These are phyloP conservation scores for Quercus cerris DNA, from an alignment of 306 rosid species.

Conservation along the genomic window DNA sequence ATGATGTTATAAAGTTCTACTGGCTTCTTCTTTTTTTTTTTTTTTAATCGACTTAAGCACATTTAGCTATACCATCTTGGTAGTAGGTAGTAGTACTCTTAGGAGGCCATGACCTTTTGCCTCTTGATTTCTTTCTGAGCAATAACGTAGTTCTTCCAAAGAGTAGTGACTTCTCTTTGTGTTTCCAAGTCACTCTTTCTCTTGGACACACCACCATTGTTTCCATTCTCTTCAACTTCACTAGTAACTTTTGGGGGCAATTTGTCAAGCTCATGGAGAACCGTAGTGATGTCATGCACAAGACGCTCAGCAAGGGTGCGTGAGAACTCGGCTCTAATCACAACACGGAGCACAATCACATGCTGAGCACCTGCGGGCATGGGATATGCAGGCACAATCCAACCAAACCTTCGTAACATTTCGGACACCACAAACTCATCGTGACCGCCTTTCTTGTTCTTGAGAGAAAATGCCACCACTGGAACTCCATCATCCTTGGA, in stretches of 20 bases:
- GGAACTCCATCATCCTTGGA: conserved; percentile 37
- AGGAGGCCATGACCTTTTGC: neutral
- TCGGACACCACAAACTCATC: conserved; percentile 30
- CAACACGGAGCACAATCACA: conserved; percentile 24
- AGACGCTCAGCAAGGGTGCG: conserved; percentile 27
- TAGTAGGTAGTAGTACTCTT: neutral
- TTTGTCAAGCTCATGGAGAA: conserved; percentile 29
- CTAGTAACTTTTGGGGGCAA: neutral
- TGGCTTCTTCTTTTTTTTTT: too few relatives aligned
- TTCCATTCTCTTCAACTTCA: neutral
- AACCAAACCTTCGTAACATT: conserved; percentile 22
- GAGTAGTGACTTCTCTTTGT: conserved; percentile 15
- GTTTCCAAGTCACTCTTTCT: conserved; percentile 13
- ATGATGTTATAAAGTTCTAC: too few relatives aligned
- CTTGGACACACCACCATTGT: neutral
- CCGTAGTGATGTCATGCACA: conserved; percentile 15
- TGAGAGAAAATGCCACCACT: conserved; percentile 37
- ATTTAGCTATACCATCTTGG: neutral
- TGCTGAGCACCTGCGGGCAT: conserved; percentile 35
- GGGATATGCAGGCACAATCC: conserved; percentile 39
- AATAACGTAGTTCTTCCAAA: conserved; percentile 16
- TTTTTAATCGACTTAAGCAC: too few relatives aligned
- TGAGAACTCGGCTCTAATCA: conserved; percentile 31
- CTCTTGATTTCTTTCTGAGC: conserved; percentile 10
- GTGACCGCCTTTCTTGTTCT: conserved; percentile 11